Evolutionary conservation across 2,329 filamentous ascomycete genomes (phyloP).

Genomic region (Paecilomyces fulvus): DNA sequence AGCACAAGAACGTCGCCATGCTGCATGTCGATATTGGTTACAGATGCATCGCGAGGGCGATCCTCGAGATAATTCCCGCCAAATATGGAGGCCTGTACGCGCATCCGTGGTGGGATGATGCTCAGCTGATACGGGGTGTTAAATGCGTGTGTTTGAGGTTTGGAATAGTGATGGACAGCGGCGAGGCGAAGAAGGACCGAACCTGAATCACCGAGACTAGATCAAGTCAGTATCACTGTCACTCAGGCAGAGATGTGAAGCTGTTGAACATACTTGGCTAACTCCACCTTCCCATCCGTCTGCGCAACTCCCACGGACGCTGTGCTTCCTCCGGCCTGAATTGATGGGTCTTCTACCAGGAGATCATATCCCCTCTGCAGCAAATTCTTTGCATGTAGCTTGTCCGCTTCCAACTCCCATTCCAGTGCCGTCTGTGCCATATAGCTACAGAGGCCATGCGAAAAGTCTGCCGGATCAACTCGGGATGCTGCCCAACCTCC

Average conservation of each 20-base stretch:
- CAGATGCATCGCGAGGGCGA: slow-evolving; percentile 71
- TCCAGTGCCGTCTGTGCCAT: slow-evolving; percentile 72
- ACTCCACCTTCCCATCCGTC: slow-evolving; percentile 65
- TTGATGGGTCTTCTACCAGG: slow-evolving; percentile 62
- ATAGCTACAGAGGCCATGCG: slow-evolving; percentile 84
- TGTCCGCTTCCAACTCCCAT: slow-evolving; percentile 35
- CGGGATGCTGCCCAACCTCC: slow-evolving; percentile 91
- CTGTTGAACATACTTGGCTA: slow-evolving; percentile 59
- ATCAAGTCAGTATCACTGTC: not conserved
- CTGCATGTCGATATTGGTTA: slow-evolving; percentile 65
- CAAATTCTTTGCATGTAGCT: slow-evolving; percentile 54
- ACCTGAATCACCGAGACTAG: slow-evolving; percentile 77
- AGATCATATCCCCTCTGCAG: slow-evolving; percentile 79
- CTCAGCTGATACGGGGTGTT: slow-evolving; percentile 96
- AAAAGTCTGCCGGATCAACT: slow-evolving; percentile 90
- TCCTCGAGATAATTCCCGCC: slow-evolving; percentile 76
- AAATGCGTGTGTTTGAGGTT: slow-evolving; percentile 90
- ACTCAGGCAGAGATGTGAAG: not conserved
- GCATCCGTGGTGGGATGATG: slow-evolving; percentile 71
- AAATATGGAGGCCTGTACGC: slow-evolving; percentile 72
- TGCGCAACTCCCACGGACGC: slow-evolving; percentile 77
- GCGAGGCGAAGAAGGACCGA: slow-evolving; percentile 81
- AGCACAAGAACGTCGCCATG: slow-evolving; percentile 93
- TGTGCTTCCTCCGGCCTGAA: slow-evolving; percentile 81
- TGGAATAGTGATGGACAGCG: slow-evolving; percentile 72